Percentiles rank a stretch among this genome's conserved stretches.
These are phyloP conservation scores for Actinomucor elegans DNA, from an alignment of 371 early-diverging fungal genomes.

Conservation along the genomic window DNA sequence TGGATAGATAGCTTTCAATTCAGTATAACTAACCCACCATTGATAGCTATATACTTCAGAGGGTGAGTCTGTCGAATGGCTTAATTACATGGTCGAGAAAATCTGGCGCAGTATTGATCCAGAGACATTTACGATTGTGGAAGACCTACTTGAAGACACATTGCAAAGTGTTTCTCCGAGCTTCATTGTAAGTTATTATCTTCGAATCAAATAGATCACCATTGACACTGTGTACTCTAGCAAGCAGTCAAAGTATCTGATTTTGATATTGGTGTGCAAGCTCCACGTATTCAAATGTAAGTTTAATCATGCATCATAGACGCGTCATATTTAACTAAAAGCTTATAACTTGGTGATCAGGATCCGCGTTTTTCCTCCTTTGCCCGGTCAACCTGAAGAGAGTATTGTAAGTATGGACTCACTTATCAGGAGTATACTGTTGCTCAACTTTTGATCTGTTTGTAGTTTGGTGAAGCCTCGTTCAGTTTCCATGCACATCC, in stretches of 20 bases:
- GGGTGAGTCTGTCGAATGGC: conserved; percentile 49
- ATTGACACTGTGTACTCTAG: conserved; percentile 15
- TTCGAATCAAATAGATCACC: not conserved
- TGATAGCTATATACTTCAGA: conserved; percentile 40
- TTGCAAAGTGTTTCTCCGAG: conserved; percentile 30
- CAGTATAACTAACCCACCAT: too few species aligned
- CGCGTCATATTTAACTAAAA: not conserved
- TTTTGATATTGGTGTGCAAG: conserved; percentile 48
- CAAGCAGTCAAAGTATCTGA: conserved; percentile 39
- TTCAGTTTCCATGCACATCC: conserved; percentile 52
- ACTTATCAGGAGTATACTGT: not conserved
- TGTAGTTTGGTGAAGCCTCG: conserved; percentile 44
- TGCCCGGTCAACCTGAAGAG: conserved; percentile 48
- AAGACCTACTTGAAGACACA: conserved; percentile 40
- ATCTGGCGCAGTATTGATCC: conserved; percentile 47
- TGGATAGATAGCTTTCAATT: not conserved
- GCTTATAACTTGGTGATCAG: conserved; percentile 8
- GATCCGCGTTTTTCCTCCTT: conserved; percentile 45
- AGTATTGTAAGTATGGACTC: conserved; percentile 29
- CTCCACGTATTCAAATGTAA: conserved; percentile 46
- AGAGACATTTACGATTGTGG: conserved; percentile 29
- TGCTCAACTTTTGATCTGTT: not conserved
- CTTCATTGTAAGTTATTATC: conserved; percentile 28
- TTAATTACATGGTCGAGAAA: conserved; percentile 43
- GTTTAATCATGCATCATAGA: not conserved